Evolutionary conservation across 208 protist species (phyloP).

Genomic region (Crithidia mellificae): DNA sequence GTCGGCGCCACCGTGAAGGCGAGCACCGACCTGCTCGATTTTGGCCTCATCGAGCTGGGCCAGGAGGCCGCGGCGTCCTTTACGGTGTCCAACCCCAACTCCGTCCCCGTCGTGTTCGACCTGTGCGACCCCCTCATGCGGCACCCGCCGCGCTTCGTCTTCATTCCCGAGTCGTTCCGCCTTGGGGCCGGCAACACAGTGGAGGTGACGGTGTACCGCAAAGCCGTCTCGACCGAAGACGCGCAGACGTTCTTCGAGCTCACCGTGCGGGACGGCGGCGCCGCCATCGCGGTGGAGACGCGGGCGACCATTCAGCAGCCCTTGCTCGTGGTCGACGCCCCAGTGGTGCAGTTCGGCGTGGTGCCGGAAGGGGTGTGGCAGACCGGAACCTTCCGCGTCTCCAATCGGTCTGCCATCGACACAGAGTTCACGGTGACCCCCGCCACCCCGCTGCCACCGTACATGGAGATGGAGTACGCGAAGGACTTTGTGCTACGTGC

Average conservation of each 20-base stretch:
- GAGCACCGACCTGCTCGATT: conserved; percentile 82
- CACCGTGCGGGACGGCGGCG: conserved; percentile 72
- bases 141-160: conserved; percentile 82
- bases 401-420: conserved; percentile 80
- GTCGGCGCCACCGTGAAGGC: conserved; percentile 77
- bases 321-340: conserved; percentile 56
- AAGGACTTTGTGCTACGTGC: conserved; percentile 47
- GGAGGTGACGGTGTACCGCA: conserved; percentile 88
- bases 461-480: conserved; percentile 58
- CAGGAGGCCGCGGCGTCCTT: conserved; percentile 76
- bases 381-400: conserved; percentile 56
- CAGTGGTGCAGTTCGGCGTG: conserved; percentile 69
- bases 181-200: conserved; percentile 79
- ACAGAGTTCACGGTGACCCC: conserved; percentile 67
- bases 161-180: conserved; percentile 69
- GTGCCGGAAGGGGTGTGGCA: conserved; percentile 79
- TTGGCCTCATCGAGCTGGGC: conserved; percentile 83
- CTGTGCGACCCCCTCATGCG: conserved; percentile 78
- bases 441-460: conserved; percentile 44
- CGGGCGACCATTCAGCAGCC: conserved; percentile 81
- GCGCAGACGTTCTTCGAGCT: conserved; percentile 89
- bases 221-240: conserved; percentile 72
- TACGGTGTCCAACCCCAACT: conserved; percentile 88
- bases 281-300: conserved; percentile 78
- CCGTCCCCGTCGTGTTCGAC: conserved; percentile 74